Conservation (phyloP, 2,329 filamentous ascomycete genomes). For the Didymella keratinophila region DNA sequence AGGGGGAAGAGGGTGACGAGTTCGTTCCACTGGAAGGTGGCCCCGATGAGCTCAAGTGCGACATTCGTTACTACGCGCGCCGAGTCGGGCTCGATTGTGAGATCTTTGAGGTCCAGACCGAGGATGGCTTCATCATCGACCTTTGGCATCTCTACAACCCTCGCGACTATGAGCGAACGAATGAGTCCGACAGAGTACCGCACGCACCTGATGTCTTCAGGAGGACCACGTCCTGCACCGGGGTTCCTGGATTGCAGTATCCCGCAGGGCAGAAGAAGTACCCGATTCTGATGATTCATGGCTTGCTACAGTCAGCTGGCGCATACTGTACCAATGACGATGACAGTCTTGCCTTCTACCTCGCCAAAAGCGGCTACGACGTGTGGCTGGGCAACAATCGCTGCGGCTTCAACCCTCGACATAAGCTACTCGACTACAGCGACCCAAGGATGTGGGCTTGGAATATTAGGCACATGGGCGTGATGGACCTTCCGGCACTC, state of each 20-base stretch:
- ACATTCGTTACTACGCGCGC: conserved; percentile 85
- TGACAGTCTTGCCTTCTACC: conserved; percentile 86
- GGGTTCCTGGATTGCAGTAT: conserved; percentile 38
- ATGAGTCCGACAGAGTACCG: conserved; percentile 59
- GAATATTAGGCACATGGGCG: conserved; percentile 95
- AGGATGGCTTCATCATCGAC: conserved; percentile 90
- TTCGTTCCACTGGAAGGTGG: conserved; percentile 82
- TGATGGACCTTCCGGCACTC: conserved; percentile 84
- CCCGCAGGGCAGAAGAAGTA: conserved; percentile 67
- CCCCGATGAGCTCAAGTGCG: conserved; percentile 77
- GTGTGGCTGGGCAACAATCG: conserved; percentile 96
- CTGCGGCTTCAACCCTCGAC: conserved; percentile 82
- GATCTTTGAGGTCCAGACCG: conserved; percentile 83
- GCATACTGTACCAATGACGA: conserved; percentile 93
- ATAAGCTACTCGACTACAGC: conserved; percentile 71
- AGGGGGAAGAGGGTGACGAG: conserved; percentile 56
- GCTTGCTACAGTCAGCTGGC: conserved; percentile 84
- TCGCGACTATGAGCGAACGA: conserved; percentile 67
- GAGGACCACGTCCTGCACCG: conserved; percentile 35
- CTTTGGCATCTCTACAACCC: conserved; percentile 92
- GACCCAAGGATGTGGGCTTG: conserved; percentile 97
- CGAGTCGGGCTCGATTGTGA: conserved; percentile 88
- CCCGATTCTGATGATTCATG: conserved; percentile 86
- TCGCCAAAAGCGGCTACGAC: conserved; percentile 91
- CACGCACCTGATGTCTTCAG: conserved; percentile 71